Conservation (phyloP, 495 filamentous ascomycete genomes). For the Penicillium dipodomyicola region DNA sequence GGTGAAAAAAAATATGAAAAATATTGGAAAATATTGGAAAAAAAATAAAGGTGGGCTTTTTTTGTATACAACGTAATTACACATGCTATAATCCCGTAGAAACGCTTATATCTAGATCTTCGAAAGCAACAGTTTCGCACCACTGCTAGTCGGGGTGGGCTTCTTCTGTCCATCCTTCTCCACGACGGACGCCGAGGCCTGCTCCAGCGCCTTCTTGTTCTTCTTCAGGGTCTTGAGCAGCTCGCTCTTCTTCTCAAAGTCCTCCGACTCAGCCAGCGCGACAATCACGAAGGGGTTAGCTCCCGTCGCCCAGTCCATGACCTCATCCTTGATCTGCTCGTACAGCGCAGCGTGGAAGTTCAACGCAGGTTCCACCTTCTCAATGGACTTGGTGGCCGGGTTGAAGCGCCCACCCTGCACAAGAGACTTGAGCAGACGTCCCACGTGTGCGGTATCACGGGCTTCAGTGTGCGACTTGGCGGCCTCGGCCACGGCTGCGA, state of each 20-base stretch:
- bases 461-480: conserved; percentile 61
- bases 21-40: not conserved
- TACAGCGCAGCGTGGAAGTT: conserved; percentile 78
- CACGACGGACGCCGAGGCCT: conserved; percentile 41
- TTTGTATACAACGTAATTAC: conserved; percentile 16
- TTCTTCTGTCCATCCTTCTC: conserved; percentile 36
- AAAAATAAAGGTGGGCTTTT: conserved; percentile 21
- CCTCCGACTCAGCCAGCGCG: conserved; percentile 72
- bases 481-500: conserved; percentile 68
- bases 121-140: conserved; percentile 45
- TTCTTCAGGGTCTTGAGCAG: conserved; percentile 64
- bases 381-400: conserved; percentile 61
- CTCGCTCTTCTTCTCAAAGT: conserved; percentile 65
- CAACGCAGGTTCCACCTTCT: conserved; percentile 70
- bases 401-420: conserved; percentile 86
- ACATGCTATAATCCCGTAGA: conserved; percentile 17
- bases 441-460: conserved; percentile 59
- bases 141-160: conserved; percentile 39
- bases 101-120: conserved; percentile 36
- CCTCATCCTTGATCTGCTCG: conserved; percentile 66
- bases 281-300: conserved; percentile 79
- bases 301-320: conserved; percentile 84
- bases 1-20: not conserved
- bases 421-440: conserved; percentile 86
- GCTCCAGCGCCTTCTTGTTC: conserved; percentile 50